Base-by-base conservation (phyloP, 495 filamentous ascomycete genomes). In the Cudoniella acicularis region DNA sequence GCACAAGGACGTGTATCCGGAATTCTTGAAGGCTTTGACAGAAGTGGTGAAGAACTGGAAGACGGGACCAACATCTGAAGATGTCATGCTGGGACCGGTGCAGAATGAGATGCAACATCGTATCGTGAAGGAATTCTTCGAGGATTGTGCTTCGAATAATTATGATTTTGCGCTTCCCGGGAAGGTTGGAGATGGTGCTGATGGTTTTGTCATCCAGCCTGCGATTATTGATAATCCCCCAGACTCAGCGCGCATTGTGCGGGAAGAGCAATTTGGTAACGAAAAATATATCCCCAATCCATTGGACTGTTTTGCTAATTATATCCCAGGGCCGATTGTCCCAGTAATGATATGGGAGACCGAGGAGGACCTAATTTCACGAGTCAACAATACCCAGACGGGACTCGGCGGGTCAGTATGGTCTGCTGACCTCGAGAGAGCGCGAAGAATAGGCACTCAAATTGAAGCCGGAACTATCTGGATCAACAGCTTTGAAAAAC, bases 221-320 rank as follows among this genome's bases (percentile, higher is more conserved):
- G 80, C 81, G 10, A 79, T 87, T 64, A 76, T 87, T 47, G 77
- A 83, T 54, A 82, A 83, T 64, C 82, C 83, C 6, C 79, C 81
- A 0, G 75, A 80, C 42, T 64, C 77, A 40, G 79, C 79, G 0
- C 66, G 72, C 0, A 77, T 85, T 46, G 78, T 67, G 71, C 72
- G 58, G 63, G 74, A 69, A 69, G 79, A 71, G 72, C 79, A 62
- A 18, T 78, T 74, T 69, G 70, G 69, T 69, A 65, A 36, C 30
- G 13, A 36, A 36, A 36, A 6, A 36, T 6, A 6, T 23, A 1
- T 23, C 23, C n/a, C 23, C 25, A 57, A 42, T 50, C 27, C 55
- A 11, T 22, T 36, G 9, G 13, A 23, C 2, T 3, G 3, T 10
- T 41, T 13, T 3, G 40, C 40, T 27, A 24, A 45, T 10, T 24